Conservation (phyloP, 495 filamentous ascomycete species). For the Tuber brumale region DNA sequence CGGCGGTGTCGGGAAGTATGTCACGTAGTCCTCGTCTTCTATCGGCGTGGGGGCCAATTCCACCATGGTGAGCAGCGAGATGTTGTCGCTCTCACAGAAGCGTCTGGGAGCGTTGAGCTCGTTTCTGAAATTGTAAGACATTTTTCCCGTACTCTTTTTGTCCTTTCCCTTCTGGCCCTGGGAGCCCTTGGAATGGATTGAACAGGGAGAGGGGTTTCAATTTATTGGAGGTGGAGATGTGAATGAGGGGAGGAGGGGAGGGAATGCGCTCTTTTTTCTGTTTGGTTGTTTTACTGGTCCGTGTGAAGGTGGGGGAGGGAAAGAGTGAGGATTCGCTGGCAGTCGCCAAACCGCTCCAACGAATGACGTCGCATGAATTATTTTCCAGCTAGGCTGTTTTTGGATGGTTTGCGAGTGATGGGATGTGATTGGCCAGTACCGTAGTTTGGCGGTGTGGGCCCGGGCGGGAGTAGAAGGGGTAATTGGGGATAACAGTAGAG, state of each 20-base stretch:
- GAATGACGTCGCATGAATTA: not conserved
- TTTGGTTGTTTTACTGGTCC: not conserved
- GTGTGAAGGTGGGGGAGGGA: not conserved
- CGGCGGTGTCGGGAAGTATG: slow-evolving; percentile 48
- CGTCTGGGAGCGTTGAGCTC: slow-evolving; percentile 10
- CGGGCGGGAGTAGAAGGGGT: not conserved
- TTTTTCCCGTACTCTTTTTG: not conserved
- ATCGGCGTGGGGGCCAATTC: slow-evolving; percentile 78
- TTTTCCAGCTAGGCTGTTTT: not conserved
- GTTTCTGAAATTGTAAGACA: slow-evolving; percentile 2
- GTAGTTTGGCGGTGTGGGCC: not conserved
- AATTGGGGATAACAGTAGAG: not conserved
- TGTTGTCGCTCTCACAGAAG: slow-evolving; percentile 34
- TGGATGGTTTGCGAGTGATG: not conserved
- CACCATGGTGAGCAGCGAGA: slow-evolving; percentile 58
- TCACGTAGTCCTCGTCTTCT: slow-evolving; percentile 55
- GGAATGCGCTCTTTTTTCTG: not conserved
- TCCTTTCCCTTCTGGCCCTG: not conserved
- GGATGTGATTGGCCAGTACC: not conserved
- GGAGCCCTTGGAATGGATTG: not conserved
- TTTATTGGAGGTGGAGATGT: not conserved
- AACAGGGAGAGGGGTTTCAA: slow-evolving; percentile 5
- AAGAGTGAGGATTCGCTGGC: not conserved
- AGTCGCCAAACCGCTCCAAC: not conserved
- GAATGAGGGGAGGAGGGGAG: not conserved